phyloP scores from a whole-genome alignment of 2,329 filamentous ascomycete genomes.

The Beauveria sp. region DNA sequence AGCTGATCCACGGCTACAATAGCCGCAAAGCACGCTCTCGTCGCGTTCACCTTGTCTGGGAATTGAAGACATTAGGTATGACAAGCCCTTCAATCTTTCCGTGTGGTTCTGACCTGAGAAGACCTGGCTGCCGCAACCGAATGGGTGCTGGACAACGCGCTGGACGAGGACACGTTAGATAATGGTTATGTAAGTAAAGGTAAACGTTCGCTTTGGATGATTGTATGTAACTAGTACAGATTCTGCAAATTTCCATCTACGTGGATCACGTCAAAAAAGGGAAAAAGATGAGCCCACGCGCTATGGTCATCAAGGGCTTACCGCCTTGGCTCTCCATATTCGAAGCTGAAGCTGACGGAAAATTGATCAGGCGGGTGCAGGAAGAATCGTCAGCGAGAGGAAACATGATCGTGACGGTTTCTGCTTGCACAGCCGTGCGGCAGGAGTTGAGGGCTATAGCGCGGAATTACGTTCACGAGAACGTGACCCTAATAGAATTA shows the following conservation, averaged over 20 bases:
- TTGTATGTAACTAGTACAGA: neutral
- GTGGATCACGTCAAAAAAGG: neutral
- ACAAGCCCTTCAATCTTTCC: too few relatives aligned
- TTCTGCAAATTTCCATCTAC: neutral
- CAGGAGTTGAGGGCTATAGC: too few relatives aligned
- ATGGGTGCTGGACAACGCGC: slow-evolving; percentile 6
- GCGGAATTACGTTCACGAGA: too few relatives aligned
- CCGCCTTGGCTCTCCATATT: slow-evolving; percentile 5
- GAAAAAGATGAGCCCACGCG: neutral
- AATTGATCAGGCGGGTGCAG: slow-evolving; percentile 9
- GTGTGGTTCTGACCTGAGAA: neutral
- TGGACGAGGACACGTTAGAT: slow-evolving; percentile 11
- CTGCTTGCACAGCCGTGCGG: too few relatives aligned
- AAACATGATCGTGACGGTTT: slow-evolving; percentile 6
- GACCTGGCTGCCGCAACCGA: slow-evolving; percentile 8
- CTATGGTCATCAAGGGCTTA: slow-evolving; percentile 4
- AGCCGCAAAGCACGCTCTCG: slow-evolving; percentile 19
- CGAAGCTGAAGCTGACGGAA: slow-evolving; percentile 1
- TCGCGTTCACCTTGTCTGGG: slow-evolving; percentile 27
- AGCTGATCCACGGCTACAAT: slow-evolving; percentile 28
- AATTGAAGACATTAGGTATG: slow-evolving; percentile 21
- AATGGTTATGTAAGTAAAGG: slow-evolving; percentile 10
- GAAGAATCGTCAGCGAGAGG: slow-evolving; percentile 3
- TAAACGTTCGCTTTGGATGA: neutral
- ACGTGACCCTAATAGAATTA: too few relatives aligned